Evolutionary conservation across 768 basidiomycete genomes (phyloP), one percentile per base, ranked within the genome.

Genomic region (Rossbeevera mucosa): DNA sequence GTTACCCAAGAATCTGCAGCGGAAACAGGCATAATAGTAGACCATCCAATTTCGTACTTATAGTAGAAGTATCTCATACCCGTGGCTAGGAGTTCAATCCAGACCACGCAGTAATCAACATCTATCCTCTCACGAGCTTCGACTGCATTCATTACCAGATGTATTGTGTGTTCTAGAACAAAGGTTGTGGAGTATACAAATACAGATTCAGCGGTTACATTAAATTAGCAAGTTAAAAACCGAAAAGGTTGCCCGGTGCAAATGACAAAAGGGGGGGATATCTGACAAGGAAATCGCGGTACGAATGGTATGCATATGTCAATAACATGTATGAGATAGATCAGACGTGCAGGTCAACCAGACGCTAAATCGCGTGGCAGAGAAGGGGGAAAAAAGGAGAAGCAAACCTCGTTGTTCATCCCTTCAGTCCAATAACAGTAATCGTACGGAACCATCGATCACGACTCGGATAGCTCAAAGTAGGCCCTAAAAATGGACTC

Each of bases 401-500:
- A 13, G 8, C 21, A 28, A 16, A 48, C 46, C 41, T 18, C 20
- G 13, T 33, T n/a, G 22, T 14, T 28, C 7, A 28, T 24, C 4
- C 16, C 42, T 22, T 18, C 20, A 49, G 7, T 42, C 41, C 21
- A 42, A 33, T 36, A 44, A 14, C 11, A 2, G 24, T 25, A 20
- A 6, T 20, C 2, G 6, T 14, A n/a, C 14, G 5, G 21, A 2
- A 30, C 8, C 29, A 45, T 46, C 29, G 28, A 48, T 68, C 56
- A 69, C 36, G 57, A 75, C 50, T 82, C 85, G 47, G 74, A 73
- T 46, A 89, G 74, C 55, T 91, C 86, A 62, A 94, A 97, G 70
- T 97, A 97, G 36, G 80, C 71, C 65, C 84, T 82, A 74, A 98
- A 98, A 86, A 94, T 91, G 14, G 89, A 82, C 67, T 98, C 96